phyloP scores from a whole-genome alignment of 2,329 filamentous ascomycete species.

The Hypocreales sp. region DNA sequence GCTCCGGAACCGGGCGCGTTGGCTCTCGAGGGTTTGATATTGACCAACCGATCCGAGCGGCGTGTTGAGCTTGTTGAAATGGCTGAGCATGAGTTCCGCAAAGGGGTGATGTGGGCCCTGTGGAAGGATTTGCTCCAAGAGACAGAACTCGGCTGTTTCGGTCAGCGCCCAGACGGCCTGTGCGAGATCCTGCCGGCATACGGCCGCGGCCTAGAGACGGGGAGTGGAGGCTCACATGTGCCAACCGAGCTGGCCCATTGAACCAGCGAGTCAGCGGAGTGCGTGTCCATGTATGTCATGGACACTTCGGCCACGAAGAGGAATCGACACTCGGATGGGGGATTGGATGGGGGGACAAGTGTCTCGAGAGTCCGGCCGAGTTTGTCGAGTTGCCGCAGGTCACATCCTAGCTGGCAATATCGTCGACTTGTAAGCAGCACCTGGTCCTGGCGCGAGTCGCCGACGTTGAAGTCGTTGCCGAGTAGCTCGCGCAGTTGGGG shows the following conservation, averaged over 20 bases:
- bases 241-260: conserved; percentile 60
- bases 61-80: conserved; percentile 69
- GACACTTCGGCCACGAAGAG: conserved; percentile 84
- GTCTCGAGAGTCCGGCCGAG: conserved; percentile 44
- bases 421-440: conserved; percentile 49
- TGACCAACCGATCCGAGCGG: conserved; percentile 58
- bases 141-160: conserved; percentile 60
- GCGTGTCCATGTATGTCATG: conserved; percentile 73
- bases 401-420: conserved; percentile 71
- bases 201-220: too few species aligned
- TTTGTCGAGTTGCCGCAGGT: conserved; percentile 51
- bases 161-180: too few species aligned
- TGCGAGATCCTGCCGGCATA: too few species aligned
- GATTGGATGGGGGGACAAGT: conserved; percentile 38
- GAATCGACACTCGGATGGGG: conserved; percentile 41
- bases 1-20: conserved; percentile 49
- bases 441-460: conserved; percentile 23
- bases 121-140: conserved; percentile 76
- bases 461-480: conserved; percentile 12
- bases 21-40: conserved; percentile 52
- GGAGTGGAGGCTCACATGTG: conserved; percentile 49
- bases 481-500: conserved; percentile 34
- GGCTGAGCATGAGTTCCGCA: conserved; percentile 67
- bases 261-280: conserved; percentile 59
- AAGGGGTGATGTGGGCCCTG: conserved; percentile 69